A percentile compares a stretch with the other conserved stretches of the same genome.
Evolutionary conservation across 2,329 filamentous ascomycete species (phyloP).

Genomic region (Metarhizium humberi): DNA sequence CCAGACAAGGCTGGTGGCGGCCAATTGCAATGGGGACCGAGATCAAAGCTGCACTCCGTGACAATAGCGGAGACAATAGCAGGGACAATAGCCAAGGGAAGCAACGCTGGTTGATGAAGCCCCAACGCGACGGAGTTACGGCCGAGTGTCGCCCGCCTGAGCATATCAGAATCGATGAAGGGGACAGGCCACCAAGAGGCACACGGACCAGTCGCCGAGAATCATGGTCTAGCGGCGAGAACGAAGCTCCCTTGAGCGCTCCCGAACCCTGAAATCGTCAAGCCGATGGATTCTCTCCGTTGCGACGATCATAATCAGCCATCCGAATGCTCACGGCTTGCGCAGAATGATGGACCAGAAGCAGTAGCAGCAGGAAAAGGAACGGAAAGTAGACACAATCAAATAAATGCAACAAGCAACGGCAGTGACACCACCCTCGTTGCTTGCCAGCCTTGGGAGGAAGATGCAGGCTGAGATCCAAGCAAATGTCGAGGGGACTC

Average conservation of each 20-base stretch:
- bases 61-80: conserved; percentile 6
- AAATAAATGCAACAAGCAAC: too few relatives aligned
- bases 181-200: background rate
- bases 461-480: too few relatives aligned
- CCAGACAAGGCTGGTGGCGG: background rate
- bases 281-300: too few relatives aligned
- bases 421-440: too few relatives aligned
- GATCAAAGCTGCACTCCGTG: background rate
- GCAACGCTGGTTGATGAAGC: background rate
- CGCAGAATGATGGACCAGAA: too few relatives aligned
- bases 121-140: background rate
- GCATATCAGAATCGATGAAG: background rate
- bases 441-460: too few relatives aligned
- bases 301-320: background rate
- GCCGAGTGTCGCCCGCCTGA: background rate
- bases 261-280: background rate
- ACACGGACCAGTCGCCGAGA: background rate
- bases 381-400: too few relatives aligned
- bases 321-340: too few relatives aligned
- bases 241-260: background rate
- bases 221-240: background rate
- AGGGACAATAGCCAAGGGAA: conserved; percentile 1
- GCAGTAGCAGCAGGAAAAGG: too few relatives aligned
- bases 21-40: background rate
- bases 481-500: too few relatives aligned